Evolutionary conservation across 75 land plant genomes (phyloP).

Genomic region (Picea glauca): DNA sequence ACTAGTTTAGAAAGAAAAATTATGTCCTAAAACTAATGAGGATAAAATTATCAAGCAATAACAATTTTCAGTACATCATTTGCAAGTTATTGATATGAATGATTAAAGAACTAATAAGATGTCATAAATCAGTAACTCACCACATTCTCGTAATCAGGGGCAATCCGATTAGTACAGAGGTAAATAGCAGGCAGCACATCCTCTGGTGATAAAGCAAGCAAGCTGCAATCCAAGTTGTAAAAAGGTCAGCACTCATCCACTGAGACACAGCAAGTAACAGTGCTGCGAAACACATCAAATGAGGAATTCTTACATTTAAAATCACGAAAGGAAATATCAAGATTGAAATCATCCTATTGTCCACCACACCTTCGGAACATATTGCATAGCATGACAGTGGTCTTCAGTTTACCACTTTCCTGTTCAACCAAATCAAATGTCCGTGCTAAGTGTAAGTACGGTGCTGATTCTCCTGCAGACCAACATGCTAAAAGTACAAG

Average conservation of each 20-base stretch:
- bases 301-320: background rate
- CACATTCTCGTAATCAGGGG: conserved; percentile 85
- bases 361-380: conserved; percentile 93
- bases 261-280: background rate
- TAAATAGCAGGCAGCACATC: conserved; percentile 93
- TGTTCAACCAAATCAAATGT: conserved; percentile 91
- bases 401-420: conserved; percentile 90
- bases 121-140: conserved; percentile 30
- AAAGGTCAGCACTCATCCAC: background rate
- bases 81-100: background rate
- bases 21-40: background rate
- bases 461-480: conserved; percentile 78
- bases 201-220: conserved; percentile 82
- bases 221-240: conserved; percentile 38
- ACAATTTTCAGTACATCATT: background rate
- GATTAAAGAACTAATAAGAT: background rate
- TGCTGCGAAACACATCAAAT: background rate
- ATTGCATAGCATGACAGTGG: conserved; percentile 83
- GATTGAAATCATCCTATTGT: background rate
- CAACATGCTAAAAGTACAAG: conserved; percentile 71
- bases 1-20: background rate
- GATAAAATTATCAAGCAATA: background rate
- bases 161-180: conserved; percentile 86
- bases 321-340: background rate
- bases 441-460: conserved; percentile 85